Evolutionary conservation across 176 grass and related monocot genomes (phyloP), one percentile per base, ranked within the genome.

Genomic region (Aegilops tauschii): DNA sequence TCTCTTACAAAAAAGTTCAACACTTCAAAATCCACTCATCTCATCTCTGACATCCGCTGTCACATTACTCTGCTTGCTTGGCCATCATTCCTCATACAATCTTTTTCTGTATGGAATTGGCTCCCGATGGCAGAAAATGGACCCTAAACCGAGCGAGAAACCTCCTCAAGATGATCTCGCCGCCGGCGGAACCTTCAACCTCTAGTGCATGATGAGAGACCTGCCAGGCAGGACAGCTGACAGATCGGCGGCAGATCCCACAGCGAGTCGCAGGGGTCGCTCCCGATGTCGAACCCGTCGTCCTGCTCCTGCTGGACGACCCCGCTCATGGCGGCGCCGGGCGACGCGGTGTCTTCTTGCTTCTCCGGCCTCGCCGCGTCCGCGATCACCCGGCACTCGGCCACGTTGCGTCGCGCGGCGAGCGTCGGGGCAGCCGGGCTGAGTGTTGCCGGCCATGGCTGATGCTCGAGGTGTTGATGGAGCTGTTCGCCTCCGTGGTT

Each of bases 241-340:
- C 75, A 91, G 9, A 91, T 85, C n/a, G 92, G 88, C 9, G 86
- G 88, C 25, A 93, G 79, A 83, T 93, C 88, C 92, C 92, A 93
- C 34, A 91, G 79, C 14, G 79, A 88, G 50, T 93, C 92, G 16
- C 73, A 83, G 6, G 82, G 73, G 86, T 93, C 92, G 32, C 47
- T 90, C 20, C 83, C 88, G 0, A 73, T 54, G 27, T 88, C 88
- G 39, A 83, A 71, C 14, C 73, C 42, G 17, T 90, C 86, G 13
- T 76, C 73, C 61, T 80, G 76, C 12, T 76, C 73, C 61, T 80
- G 76, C 12, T 86, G 85, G 35, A 62, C 16, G 42, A 62, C 11
- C 45, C 76, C 86, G 64, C 87, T 79, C 66, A 87, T 80, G 66
- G 77, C 81, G 1, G 16, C 74, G 50, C 65, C 39, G 32, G 83